A percentile compares a stretch with the other conserved stretches of the same genome.
Conservation (phyloP, 2,329 filamentous ascomycete genomes). For the Aspergillus brasiliensis region DNA sequence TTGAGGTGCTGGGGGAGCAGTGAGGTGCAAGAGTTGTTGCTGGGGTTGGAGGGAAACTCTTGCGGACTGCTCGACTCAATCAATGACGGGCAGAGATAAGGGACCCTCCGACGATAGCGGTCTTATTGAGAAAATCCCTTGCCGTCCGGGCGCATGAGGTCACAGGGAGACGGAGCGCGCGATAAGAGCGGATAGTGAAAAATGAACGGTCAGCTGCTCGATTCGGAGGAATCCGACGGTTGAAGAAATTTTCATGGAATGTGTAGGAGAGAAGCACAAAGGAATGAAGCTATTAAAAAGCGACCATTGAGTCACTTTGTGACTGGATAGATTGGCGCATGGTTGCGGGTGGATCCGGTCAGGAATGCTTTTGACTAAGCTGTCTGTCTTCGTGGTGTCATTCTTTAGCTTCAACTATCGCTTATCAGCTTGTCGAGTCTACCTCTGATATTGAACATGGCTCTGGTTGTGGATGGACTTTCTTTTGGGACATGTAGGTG, state of each 20-base stretch:
- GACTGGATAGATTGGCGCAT: slow-evolving; percentile 2
- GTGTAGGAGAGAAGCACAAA: background rate
- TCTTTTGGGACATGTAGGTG: too few species aligned
- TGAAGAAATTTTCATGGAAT: background rate
- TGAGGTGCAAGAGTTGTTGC: background rate
- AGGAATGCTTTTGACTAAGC: slow-evolving; percentile 20
- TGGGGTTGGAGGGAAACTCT: background rate
- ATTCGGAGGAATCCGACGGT: slow-evolving; percentile 10
- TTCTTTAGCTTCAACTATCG: background rate
- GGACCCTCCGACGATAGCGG: background rate
- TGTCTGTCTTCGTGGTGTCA: background rate
- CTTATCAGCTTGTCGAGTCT: background rate
- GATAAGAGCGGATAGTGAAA: background rate
- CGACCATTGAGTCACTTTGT: background rate
- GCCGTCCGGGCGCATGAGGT: background rate
- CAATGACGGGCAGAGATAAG: slow-evolving; percentile 2
- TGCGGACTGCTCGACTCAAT: background rate
- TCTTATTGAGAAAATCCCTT: background rate
- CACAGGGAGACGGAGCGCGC: background rate
- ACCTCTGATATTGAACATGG: too few species aligned
- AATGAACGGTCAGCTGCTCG: slow-evolving; percentile 5
- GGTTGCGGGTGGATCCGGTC: slow-evolving; percentile 12
- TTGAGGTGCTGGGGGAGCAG: background rate
- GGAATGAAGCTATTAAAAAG: background rate
- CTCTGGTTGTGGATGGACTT: background rate